A percentile compares a stretch with the other conserved stretches of the same genome.
Evolutionary conservation across 2,329 filamentous ascomycete genomes (phyloP).

Genomic region (Laburnicola sp.): DNA sequence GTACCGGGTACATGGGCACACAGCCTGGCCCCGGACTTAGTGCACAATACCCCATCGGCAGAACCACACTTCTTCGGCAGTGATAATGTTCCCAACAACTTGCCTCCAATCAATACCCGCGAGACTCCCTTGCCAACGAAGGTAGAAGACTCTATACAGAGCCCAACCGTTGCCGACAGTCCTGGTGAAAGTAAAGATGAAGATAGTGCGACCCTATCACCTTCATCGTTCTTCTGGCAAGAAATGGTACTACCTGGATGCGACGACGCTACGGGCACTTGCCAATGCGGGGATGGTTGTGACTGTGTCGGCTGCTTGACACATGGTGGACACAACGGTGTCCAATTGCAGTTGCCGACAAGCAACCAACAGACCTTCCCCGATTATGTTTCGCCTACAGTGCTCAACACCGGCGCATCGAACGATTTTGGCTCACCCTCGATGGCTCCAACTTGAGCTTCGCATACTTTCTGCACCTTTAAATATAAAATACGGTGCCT

Average conservation of each 20-base stretch:
- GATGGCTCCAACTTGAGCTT: no score
- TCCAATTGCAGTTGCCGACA: conserved; percentile 37
- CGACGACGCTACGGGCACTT: conserved; percentile 54
- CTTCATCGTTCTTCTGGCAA: conserved; percentile 44
- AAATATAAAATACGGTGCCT: no score
- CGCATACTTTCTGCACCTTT: no score
- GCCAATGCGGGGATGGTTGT: conserved; percentile 57
- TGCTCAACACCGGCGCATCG: no score
- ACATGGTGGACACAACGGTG: conserved; percentile 54
- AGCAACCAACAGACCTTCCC: conserved; percentile 13
- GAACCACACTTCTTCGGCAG: conserved; percentile 8
- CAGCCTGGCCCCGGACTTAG: conserved; percentile 18
- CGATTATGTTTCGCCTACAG: neutral
- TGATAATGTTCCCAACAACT: neutral
- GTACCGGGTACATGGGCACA: conserved; percentile 31
- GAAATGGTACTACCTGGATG: conserved; percentile 47
- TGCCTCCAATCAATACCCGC: conserved; percentile 10
- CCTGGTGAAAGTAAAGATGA: conserved; percentile 37
- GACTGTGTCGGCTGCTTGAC: conserved; percentile 57
- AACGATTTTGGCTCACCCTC: no score
- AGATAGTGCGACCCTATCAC: conserved; percentile 41
- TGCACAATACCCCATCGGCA: conserved; percentile 15
- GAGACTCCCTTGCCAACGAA: conserved; percentile 19
- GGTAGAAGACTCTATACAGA: conserved; percentile 20
- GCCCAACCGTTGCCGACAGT: conserved; percentile 28